Conservation (phyloP, 2,329 filamentous ascomycete species). For the Colletotrichum melonis region DNA sequence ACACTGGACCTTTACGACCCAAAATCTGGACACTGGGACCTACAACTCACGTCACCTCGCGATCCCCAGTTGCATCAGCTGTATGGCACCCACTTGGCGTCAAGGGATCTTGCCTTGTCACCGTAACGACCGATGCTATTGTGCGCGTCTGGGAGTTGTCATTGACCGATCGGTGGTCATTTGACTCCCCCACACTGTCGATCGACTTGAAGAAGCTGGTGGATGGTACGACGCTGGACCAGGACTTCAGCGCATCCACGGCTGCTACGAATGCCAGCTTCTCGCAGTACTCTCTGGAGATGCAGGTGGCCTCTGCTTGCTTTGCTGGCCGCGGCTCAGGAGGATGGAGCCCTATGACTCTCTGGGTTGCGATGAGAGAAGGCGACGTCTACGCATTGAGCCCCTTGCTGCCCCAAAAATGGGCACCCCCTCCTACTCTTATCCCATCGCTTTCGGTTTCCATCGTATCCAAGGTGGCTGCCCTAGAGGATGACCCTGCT, state of each 20-base stretch:
- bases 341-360: conserved; percentile 95
- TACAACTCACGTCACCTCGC: conserved; percentile 89
- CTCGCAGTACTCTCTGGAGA: conserved; percentile 89
- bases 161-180: conserved; percentile 85
- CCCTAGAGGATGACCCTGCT: conserved; percentile 68
- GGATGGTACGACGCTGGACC: conserved; percentile 83
- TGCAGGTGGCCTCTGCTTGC: conserved; percentile 91
- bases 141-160: conserved; percentile 93
- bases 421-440: conserved; percentile 81
- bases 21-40: conserved; percentile 94
- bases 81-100: conserved; percentile 95
- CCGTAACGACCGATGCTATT: conserved; percentile 87
- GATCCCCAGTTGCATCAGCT: conserved; percentile 81
- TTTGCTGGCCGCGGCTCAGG: conserved; percentile 77
- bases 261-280: conserved; percentile 83
- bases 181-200: conserved; percentile 83
- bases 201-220: conserved; percentile 91
- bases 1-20: conserved; percentile 77
- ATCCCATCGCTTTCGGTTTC: conserved; percentile 86
- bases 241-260: conserved; percentile 83
- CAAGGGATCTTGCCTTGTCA: conserved; percentile 84
- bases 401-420: conserved; percentile 87
- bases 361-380: conserved; percentile 96
- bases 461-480: conserved; percentile 79
- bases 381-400: conserved; percentile 95